phyloP scores from a whole-genome alignment of 805 yeast species.

The Starmerella bombi region DNA sequence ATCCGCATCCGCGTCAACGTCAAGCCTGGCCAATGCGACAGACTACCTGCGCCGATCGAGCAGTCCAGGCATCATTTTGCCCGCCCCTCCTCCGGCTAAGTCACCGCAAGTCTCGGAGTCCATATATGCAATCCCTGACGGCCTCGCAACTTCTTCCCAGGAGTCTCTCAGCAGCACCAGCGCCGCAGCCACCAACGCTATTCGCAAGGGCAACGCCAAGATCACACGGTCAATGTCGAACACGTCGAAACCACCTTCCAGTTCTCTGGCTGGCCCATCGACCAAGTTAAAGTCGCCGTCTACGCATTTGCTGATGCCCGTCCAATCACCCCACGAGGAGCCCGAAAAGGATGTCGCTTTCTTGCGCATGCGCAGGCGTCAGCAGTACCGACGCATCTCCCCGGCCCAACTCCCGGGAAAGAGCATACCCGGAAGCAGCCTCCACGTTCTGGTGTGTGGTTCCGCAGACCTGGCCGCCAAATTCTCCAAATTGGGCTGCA shows the following conservation, averaged over 20 bases:
- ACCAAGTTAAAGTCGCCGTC: neutral
- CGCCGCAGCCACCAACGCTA: neutral
- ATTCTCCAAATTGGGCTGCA: conserved; percentile 60
- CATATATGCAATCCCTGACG: neutral
- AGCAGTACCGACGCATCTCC: conserved; percentile 12
- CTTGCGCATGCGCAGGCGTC: conserved; percentile 16
- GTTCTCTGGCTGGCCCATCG: conserved; percentile 1
- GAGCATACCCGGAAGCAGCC: neutral
- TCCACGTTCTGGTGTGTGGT: conserved; percentile 65
- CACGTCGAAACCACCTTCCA: conserved; percentile 4
- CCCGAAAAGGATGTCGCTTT: conserved; percentile 16
- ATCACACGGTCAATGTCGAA: neutral
- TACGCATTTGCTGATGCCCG: neutral
- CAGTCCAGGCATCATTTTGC: conserved; percentile 5
- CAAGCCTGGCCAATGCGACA: neutral
- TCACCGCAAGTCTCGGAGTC: neutral
- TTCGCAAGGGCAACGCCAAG: neutral
- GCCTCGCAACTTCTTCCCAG: neutral
- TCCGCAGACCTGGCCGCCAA: conserved; percentile 52
- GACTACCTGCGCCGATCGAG: conserved; percentile 1
- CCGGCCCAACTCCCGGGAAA: neutral
- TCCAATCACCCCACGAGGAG: conserved; percentile 4
- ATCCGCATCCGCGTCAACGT: neutral
- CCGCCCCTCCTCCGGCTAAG: conserved; percentile 4
- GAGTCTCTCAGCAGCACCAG: neutral